Evolutionary conservation across 768 basidiomycete species (phyloP).

Genomic region (Clavulina sp.): DNA sequence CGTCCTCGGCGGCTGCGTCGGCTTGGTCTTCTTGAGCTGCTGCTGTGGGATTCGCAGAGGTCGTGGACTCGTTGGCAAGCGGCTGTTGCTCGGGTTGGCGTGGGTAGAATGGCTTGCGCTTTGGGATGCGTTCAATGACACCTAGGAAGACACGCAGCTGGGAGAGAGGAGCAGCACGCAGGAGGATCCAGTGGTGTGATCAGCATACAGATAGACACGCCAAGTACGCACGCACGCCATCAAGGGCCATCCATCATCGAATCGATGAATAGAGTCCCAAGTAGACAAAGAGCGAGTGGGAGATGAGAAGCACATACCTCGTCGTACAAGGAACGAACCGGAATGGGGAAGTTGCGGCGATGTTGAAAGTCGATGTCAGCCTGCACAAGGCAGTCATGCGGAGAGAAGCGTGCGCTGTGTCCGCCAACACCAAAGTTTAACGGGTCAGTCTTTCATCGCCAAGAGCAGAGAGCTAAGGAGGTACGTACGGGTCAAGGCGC

Average conservation of each 20-base stretch:
- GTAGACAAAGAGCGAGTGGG: neutral
- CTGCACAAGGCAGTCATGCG: constrained; percentile 38
- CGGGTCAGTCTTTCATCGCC: no score
- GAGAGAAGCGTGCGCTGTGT: constrained; percentile 5
- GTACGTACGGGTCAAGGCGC: constrained; percentile 32
- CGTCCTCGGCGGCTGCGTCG: constrained; percentile 1
- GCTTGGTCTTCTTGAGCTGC: neutral
- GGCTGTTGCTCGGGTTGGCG: constrained; percentile 16
- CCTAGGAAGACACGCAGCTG: constrained; percentile 50
- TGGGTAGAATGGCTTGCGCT: neutral
- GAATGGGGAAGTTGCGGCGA: constrained; percentile 16
- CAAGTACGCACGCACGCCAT: no score
- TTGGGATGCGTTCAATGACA: constrained; percentile 21
- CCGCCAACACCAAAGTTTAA: no score
- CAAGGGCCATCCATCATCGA: neutral
- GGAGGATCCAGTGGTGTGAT: no score
- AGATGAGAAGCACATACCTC: constrained; percentile 26
- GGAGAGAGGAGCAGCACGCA: neutral
- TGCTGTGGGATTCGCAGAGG: constrained; percentile 6
- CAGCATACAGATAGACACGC: no score
- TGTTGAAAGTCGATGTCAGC: constrained; percentile 39
- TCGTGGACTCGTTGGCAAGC: constrained; percentile 18
- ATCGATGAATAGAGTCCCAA: neutral
- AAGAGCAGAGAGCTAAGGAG: no score
- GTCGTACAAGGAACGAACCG: constrained; percentile 38